Evolutionary conservation across 169 alveolate genomes (phyloP).

Genomic region (Blepharisma undulans): DNA sequence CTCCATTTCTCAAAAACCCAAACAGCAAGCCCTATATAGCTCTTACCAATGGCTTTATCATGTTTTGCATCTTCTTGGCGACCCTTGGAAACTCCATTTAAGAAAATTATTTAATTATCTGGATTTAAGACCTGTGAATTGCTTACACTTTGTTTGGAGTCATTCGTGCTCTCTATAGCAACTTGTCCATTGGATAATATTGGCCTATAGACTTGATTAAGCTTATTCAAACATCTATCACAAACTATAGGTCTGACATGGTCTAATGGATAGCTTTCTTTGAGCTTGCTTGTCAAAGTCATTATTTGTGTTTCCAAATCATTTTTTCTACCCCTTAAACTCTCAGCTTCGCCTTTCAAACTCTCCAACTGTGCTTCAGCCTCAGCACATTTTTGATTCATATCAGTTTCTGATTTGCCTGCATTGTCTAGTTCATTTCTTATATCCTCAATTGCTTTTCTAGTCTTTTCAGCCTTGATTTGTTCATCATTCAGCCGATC

Average conservation of each 20-base stretch:
- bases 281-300: background rate
- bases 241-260: background rate
- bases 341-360: background rate
- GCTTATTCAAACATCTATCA: background rate
- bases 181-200: background rate
- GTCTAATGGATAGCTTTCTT: background rate
- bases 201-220: background rate
- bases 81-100: constrained; percentile 16
- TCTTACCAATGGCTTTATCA: constrained; percentile 30
- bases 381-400: background rate
- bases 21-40: constrained; percentile 53
- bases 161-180: background rate
- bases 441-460: background rate
- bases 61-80: constrained; percentile 2
- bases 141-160: background rate
- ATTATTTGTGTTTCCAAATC: constrained; percentile 5
- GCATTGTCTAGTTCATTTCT: background rate
- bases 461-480: background rate
- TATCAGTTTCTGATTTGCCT: background rate
- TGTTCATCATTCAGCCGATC: background rate
- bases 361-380: background rate
- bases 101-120: background rate
- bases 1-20: constrained; percentile 49
- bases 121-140: background rate
- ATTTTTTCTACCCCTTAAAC: background rate